Evolutionary conservation across 164 flowering plant species (phyloP).

Genomic region (Annona cherimola): DNA sequence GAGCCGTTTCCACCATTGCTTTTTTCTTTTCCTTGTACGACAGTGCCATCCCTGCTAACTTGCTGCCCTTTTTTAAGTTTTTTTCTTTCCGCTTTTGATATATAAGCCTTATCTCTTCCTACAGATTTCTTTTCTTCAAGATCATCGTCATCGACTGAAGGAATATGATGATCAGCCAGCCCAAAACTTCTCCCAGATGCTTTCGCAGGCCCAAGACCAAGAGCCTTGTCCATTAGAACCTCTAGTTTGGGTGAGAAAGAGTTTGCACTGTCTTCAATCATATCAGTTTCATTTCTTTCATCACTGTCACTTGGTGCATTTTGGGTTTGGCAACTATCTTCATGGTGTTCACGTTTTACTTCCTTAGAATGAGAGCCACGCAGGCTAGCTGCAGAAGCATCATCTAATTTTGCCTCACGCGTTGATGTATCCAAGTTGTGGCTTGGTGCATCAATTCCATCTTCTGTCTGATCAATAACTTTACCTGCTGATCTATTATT

Average conservation of each 20-base stretch:
- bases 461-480: constrained; percentile 13
- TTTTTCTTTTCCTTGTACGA: constrained; percentile 32
- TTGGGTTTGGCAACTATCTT: constrained; percentile 19
- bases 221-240: constrained; percentile 85
- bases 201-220: constrained; percentile 72
- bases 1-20: constrained; percentile 20
- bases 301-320: constrained; percentile 1
- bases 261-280: constrained; percentile 19
- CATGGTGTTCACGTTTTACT: constrained; percentile 8
- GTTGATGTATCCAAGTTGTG: constrained; percentile 11
- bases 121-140: constrained; percentile 34
- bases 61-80: constrained; percentile 74
- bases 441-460: constrained; percentile 14
- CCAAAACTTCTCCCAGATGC: constrained; percentile 31
- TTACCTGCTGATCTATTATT: too few species aligned
- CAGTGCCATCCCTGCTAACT: constrained; percentile 16
- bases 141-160: constrained; percentile 26
- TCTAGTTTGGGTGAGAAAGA: constrained; percentile 52
- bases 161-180: constrained; percentile 30
- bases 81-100: constrained; percentile 89
- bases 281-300: constrained; percentile 15
- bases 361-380: constrained; percentile 11
- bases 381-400: constrained; percentile 12
- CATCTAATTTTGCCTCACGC: constrained; percentile 15
- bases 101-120: constrained; percentile 58